Base-by-base conservation (phyloP, 2,329 filamentous ascomycete genomes). In the Aspergillus thermomutatus region DNA sequence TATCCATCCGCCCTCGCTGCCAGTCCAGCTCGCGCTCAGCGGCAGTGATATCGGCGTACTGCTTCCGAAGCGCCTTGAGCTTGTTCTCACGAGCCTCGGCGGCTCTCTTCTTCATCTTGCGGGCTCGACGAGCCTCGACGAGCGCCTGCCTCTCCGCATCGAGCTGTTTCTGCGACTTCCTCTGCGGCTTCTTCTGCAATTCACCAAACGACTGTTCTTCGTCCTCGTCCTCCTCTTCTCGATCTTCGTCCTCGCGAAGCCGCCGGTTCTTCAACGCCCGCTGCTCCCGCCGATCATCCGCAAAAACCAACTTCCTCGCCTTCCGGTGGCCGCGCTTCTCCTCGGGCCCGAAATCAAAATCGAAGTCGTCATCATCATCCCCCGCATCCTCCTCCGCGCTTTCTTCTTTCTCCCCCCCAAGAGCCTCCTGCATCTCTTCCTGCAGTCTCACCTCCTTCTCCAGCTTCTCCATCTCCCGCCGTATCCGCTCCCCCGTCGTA, bases 1-100 rank as follows among this genome's bases (percentile, higher is more conserved):
- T 81, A 61, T 79, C 81, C 84, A 87, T 87, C 69, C 81, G 82
- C 9, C 81, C 84, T 49, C 84, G 77, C 69, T 87, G 85, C 60
- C 80, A 69, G 46, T 86, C 83, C 23, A 87, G 70, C 64, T 83
- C 80, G 25, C 80, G 74, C 60, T 86, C 79, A 0, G 84, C 85
- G 3, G 77, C 75, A 28, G 77, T 72, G 19, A 88, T 78, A 63
- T 85, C 80, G 23, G 75, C 72, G 63, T 85, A 80, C 52, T 83
- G 79, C 56, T 80, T 79, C 67, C 78, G 79, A 54, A 87, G 66
- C 1, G 78, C 79, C 41, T 80, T 75, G 34, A 87, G 64, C 64
- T 80, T 82, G 55, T 75, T 76, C 45, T 75, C 68, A 45, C 80
- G 76, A 37, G 76, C 73, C 62, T 83, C 78, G 11, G 80, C 74